Percentiles rank a stretch among this genome's conserved stretches.
Evolutionary conservation across 495 filamentous ascomycete genomes (phyloP).

Genomic region (Rostrohypoxylon terebratum): DNA sequence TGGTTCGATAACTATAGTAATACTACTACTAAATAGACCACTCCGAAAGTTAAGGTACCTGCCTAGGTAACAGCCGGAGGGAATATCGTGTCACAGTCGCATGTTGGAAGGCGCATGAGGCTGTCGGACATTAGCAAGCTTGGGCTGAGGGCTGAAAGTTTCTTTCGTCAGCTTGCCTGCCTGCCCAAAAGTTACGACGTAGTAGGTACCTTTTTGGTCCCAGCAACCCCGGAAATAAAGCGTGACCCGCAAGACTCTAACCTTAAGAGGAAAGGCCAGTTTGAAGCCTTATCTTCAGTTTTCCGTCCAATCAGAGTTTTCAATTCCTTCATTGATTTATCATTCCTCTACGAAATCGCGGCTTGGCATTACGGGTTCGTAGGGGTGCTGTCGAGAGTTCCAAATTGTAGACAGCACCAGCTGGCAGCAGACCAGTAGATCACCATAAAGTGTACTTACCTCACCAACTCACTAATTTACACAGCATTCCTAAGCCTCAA

Average conservation of each 20-base stretch:
- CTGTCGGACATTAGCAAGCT: constrained; percentile 37
- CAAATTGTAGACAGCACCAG: no score
- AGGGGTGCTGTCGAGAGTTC: neutral
- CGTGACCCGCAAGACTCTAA: constrained; percentile 16
- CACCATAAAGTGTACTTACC: no score
- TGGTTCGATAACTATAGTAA: constrained; percentile 24
- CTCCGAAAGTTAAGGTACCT: neutral
- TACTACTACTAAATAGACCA: no score
- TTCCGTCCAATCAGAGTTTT: constrained; percentile 29
- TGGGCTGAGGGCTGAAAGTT: constrained; percentile 26
- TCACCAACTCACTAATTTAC: no score
- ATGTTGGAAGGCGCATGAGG: constrained; percentile 27
- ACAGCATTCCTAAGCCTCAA: no score
- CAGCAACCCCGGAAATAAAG: constrained; percentile 31
- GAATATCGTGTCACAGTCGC: constrained; percentile 35
- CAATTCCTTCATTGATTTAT: constrained; percentile 35
- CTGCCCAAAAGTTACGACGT: constrained; percentile 10
- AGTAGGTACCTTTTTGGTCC: constrained; percentile 18
- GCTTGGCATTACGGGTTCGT: constrained; percentile 29
- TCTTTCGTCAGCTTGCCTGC: constrained; percentile 13
- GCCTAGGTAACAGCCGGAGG: neutral
- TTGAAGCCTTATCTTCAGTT: constrained; percentile 37
- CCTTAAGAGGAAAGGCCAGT: constrained; percentile 13
- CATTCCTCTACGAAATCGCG: constrained; percentile 44
- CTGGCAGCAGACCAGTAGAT: no score